Evolutionary conservation across 164 flowering plant genomes (phyloP).

Genomic region (Echeveria elegans): DNA sequence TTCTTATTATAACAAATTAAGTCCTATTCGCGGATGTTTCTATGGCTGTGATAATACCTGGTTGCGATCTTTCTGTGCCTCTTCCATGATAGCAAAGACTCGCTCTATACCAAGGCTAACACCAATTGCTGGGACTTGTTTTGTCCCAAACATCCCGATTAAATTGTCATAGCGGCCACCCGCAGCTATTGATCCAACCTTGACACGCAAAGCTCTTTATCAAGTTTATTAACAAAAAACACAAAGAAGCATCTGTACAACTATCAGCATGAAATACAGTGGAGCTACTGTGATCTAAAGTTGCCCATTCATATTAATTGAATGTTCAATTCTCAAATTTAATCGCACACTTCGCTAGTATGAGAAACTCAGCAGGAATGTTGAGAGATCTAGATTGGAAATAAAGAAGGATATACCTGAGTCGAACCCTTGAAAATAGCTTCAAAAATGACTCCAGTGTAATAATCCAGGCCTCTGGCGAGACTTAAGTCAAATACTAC

Average conservation of each 20-base stretch:
- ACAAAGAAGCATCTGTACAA: background rate
- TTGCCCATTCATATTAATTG: background rate
- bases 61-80: constrained; percentile 43
- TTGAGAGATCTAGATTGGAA: background rate
- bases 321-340: background rate
- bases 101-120: constrained; percentile 93
- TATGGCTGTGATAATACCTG: constrained; percentile 32
- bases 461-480: constrained; percentile 98
- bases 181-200: constrained; percentile 98
- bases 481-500: constrained; percentile 93
- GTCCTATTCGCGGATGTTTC: background rate
- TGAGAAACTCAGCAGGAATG: background rate
- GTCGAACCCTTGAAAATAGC: constrained; percentile 81
- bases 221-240: constrained; percentile 16
- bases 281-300: background rate
- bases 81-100: constrained; percentile 84
- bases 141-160: constrained; percentile 79
- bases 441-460: constrained; percentile 95
- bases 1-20: background rate
- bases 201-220: constrained; percentile 9
- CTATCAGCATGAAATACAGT: background rate
- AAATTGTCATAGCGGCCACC: constrained; percentile 98
- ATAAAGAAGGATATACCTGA: constrained; percentile 42
- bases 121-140: constrained; percentile 90
- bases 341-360: background rate